phyloP scores from a whole-genome alignment of 75 land plant genomes.

The Adiantum capillusveneris region DNA sequence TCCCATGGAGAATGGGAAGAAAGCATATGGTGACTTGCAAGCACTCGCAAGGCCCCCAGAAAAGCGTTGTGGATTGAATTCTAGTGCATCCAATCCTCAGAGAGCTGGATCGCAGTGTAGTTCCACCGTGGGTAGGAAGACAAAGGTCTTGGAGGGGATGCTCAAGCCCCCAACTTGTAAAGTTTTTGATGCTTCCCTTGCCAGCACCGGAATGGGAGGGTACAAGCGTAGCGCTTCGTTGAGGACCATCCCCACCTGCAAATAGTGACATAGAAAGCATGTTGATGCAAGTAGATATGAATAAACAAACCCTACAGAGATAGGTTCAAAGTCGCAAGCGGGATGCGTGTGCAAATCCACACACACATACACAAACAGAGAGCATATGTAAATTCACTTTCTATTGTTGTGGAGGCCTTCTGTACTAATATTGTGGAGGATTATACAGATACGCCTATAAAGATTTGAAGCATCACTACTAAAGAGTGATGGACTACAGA shows the following conservation, averaged over 20 bases:
- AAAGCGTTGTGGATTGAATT: constrained; percentile 50
- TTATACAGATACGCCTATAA: constrained; percentile 18
- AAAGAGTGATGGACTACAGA: background rate
- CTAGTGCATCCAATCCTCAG: constrained; percentile 53
- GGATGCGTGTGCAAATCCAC: no score
- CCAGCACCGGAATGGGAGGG: constrained; percentile 15
- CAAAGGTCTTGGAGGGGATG: constrained; percentile 13
- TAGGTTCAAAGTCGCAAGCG: no score
- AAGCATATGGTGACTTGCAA: constrained; percentile 30
- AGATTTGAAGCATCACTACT: background rate
- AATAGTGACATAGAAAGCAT: no score
- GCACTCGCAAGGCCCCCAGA: constrained; percentile 33
- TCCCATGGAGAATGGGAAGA: constrained; percentile 56
- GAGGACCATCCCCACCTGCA: no score
- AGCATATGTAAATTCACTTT: no score
- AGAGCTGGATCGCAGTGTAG: constrained; percentile 35
- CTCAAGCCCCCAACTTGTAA: constrained; percentile 12
- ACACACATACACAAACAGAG: no score
- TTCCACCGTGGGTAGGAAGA: constrained; percentile 15
- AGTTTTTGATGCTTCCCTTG: constrained; percentile 9
- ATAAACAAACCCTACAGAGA: no score
- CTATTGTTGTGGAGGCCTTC: no score
- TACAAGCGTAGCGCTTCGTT: constrained; percentile 31
- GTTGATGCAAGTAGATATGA: no score
- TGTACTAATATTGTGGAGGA: no score